phyloP scores from a whole-genome alignment of 768 basidiomycete genomes.

The Rhizopogon vesiculosus region DNA sequence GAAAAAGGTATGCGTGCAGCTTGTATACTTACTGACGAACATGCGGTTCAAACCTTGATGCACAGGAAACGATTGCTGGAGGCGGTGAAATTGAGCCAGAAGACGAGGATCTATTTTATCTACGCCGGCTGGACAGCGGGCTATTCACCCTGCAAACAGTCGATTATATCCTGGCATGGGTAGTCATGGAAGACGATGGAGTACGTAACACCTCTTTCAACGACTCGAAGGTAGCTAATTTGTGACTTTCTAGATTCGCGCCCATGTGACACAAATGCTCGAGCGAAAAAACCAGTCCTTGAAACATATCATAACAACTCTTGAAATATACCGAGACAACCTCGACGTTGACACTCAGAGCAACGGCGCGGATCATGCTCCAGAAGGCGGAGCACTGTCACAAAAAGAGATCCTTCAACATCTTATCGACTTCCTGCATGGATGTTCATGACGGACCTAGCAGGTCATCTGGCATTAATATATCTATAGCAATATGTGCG shows the following conservation, averaged over 20 bases:
- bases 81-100: conserved; percentile 55
- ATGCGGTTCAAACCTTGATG: background rate
- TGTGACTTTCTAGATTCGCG: conserved; percentile 53
- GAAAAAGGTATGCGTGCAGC: conserved; percentile 47
- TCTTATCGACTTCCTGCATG: conserved; percentile 59
- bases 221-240: background rate
- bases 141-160: conserved; percentile 86
- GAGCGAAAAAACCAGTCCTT: conserved; percentile 67
- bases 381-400: conserved; percentile 37
- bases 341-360: conserved; percentile 49
- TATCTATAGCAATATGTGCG: conserved; percentile 5
- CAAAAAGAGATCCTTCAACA: conserved; percentile 67
- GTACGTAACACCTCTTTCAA: conserved; percentile 41
- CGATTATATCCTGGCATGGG: conserved; percentile 93
- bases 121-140: conserved; percentile 84
- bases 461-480: conserved; percentile 10
- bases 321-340: conserved; percentile 71
- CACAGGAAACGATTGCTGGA: conserved; percentile 49
- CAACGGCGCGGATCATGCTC: conserved; percentile 22
- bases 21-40: background rate
- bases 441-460: conserved; percentile 13
- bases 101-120: conserved; percentile 75
- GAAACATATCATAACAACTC: conserved; percentile 62
- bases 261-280: conserved; percentile 74
- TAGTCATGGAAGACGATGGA: conserved; percentile 97